Evolutionary conservation across 2,329 filamentous ascomycete genomes (phyloP), one percentile per base, ranked within the genome.

Genomic region (Colletotrichum filicis): DNA sequence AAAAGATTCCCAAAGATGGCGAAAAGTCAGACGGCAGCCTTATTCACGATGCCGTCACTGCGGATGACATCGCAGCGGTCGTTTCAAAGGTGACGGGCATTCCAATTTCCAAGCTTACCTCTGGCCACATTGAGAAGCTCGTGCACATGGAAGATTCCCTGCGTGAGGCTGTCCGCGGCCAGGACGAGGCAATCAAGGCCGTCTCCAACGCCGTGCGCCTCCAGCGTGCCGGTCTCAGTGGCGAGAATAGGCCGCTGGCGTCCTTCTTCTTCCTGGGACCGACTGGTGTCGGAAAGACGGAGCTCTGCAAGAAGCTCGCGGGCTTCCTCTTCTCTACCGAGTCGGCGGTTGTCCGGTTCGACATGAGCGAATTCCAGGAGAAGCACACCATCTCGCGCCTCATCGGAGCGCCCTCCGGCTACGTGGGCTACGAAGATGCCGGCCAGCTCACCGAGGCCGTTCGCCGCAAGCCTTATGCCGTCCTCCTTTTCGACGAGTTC

Each of bases 221-320:
- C 87, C 97, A 98, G 82, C 90, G 97, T 75, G 97, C 97, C 9
- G 97, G 97, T 1, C 87, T 98, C 9, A 97, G 93, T 73, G 95
- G 95, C 42, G 95, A 98, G 78, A 97, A 98, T 81, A 89, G 95
- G 0, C 97, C 97, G 0, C 88, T 98, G 6, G 97, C 96, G 0
- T 97, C 94, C 0, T 98, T 98, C 86, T 98, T 98, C 92, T 98
- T 98, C 89, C 89, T 98, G 4, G 97, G 97, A 0, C 97, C 97
- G 5, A 98, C 97, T 0, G 97, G 97, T 79, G 96, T 98, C 22
- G 97, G 97, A 70, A 99, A 98, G 86, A 99, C 97, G 3, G 95
- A 98, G 80, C 90, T 98, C 1, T 98, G 95, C 88, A 98, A 98
- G 87, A 96, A 97, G 81, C 92, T 99, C 77, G 97, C 97, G 1